phyloP scores from a whole-genome alignment of 2,329 filamentous ascomycete genomes.

The Atkinsonella hypoxylon region DNA sequence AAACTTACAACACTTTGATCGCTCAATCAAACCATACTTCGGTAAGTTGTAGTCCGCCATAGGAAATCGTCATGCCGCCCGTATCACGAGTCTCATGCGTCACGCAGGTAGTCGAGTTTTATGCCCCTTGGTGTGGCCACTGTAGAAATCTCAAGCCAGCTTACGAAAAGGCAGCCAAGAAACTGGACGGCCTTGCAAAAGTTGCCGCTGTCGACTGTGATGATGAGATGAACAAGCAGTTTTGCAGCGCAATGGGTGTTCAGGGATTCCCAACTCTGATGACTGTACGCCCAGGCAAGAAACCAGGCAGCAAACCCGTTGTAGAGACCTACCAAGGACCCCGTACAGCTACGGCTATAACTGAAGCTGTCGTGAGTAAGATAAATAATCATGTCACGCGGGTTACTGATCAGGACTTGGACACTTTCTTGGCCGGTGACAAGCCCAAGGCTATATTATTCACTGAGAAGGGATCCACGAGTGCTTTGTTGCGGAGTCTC shows the following conservation, averaged over 20 bases:
- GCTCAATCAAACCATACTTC: constrained; percentile 84
- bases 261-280: constrained; percentile 95
- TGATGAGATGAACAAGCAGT: constrained; percentile 78
- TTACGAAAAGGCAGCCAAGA: constrained; percentile 87
- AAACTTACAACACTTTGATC: constrained; percentile 72
- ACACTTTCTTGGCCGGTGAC: constrained; percentile 61
- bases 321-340: constrained; percentile 87
- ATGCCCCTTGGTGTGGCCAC: constrained; percentile 95
- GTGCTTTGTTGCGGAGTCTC: constrained; percentile 67
- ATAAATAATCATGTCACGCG: constrained; percentile 87
- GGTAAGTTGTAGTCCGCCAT: constrained; percentile 38
- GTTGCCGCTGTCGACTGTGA: constrained; percentile 94
- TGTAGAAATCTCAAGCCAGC: constrained; percentile 92
- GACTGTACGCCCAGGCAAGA: constrained; percentile 77
- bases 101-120: constrained; percentile 63
- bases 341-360: constrained; percentile 74
- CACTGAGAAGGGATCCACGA: constrained; percentile 83
- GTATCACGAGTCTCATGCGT: neutral
- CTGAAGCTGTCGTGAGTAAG: constrained; percentile 71
- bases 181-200: constrained; percentile 81
- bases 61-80: neutral
- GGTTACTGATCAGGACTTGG: constrained; percentile 67
- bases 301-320: constrained; percentile 57
- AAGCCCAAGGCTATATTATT: constrained; percentile 81
- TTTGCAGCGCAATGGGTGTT: constrained; percentile 77